Percentiles rank a stretch among this genome's conserved stretches.
Evolutionary conservation across 169 alveolate genomes (phyloP).

Genomic region (Theileria annulata): DNA sequence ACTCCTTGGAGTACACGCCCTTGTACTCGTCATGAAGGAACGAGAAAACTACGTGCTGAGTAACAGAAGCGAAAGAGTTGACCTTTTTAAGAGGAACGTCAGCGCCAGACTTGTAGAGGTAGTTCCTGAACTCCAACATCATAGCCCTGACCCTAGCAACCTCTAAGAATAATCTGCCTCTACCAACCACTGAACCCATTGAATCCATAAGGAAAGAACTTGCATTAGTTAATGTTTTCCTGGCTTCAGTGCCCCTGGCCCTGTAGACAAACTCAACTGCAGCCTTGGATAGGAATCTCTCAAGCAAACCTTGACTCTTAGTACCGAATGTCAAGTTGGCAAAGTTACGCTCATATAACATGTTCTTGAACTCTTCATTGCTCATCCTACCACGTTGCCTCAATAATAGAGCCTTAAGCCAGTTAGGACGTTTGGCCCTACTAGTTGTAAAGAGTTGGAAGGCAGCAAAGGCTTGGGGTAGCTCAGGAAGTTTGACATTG

Average conservation of each 20-base stretch:
- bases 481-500: slow-evolving; percentile 2
- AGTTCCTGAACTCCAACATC: slow-evolving; percentile 3
- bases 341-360: slow-evolving; percentile 1
- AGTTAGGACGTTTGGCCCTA: slow-evolving; percentile 4
- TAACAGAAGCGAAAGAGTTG: not conserved
- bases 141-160: not conserved
- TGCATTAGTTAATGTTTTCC: not conserved
- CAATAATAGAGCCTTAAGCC: not conserved
- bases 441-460: slow-evolving; percentile 5
- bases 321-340: slow-evolving; percentile 1
- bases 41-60: slow-evolving; percentile 12
- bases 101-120: slow-evolving; percentile 11
- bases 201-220: not conserved
- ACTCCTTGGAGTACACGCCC: not conserved
- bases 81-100: not conserved
- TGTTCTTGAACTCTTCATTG: not conserved
- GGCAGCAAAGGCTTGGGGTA: not conserved
- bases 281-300: slow-evolving; percentile 11
- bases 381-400: not conserved
- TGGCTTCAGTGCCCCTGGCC: not conserved
- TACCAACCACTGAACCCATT: not conserved
- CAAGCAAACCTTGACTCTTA: slow-evolving; percentile 3
- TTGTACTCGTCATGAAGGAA: slow-evolving; percentile 7
- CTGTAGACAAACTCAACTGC: slow-evolving; percentile 12
- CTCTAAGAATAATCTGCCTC: not conserved